Base-by-base conservation (phyloP, 257 asterid genomes). In the Schizonepeta tenuifolia region DNA sequence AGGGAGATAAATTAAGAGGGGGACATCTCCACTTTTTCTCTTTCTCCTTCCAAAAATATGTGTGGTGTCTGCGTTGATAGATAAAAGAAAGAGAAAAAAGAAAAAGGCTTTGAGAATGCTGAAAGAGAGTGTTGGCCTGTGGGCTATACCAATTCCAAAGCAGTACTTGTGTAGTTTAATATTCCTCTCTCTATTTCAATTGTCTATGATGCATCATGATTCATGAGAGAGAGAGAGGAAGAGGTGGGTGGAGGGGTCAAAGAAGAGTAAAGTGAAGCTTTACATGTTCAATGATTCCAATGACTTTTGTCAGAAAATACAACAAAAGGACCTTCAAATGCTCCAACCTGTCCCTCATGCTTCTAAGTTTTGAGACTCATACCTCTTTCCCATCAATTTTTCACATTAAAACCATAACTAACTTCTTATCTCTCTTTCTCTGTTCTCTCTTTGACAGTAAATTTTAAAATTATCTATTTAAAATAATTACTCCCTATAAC, bases 281-380 rank as follows among this genome's bases (percentile, higher is more conserved):
- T 83, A 71, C 89, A 84, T 79, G 85, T 84, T 82, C 83, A 84
- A 90, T 84, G 62, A 86, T 89, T 84, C 77, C 83, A 72, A 80
- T 76, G 83, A 75, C 71, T 76, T 88, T 86, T 85, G 90, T 87
- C 91, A 80, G 84, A 75, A 73, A 76, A 80, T 77, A 74, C 84
- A 85, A 87, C 89, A 86, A 70, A 76, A 78, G 90, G 88, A 80
- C 80, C 89, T 66, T 72, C 80, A 68, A 78, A 65, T 71, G 67
- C 79, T 82, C 83, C 83, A 76, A 77, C 75, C 84, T 83, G 90
- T 84, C 89, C 75, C 86, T 82, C 86, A 81, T 79, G 81, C 89
- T 71, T 67, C 54, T 7, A 8, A 65, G 59, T 63, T 64, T 26
- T 65, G 66, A 78, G 78, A 70, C 1, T 2, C 31, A 0, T 9